Evolutionary conservation across 225 moss, liverwort and hornwort genomes (phyloP).

Genomic region (Marchantia polymorpha): DNA sequence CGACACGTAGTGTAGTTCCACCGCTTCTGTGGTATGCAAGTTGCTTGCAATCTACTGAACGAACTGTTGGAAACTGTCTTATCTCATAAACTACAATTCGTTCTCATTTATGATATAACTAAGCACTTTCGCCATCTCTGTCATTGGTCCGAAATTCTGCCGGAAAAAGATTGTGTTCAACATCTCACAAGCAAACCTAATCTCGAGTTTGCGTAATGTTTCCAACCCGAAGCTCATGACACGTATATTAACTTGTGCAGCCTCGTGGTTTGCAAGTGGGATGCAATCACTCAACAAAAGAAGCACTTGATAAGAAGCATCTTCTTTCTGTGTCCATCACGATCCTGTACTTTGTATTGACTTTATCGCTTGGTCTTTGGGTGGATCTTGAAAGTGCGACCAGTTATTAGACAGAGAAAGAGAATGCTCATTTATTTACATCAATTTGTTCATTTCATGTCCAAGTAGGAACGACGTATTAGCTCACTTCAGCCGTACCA

Average conservation of each 20-base stretch:
- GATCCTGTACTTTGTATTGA: no score
- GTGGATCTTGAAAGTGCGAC: no score
- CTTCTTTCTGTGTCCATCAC: no score
- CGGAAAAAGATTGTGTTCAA: neutral
- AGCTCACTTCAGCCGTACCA: no score
- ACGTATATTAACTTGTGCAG: neutral
- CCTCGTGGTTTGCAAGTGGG: neutral
- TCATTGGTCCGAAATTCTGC: neutral
- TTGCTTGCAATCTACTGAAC: neutral
- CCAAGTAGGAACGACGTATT: no score
- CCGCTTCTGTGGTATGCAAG: conserved; percentile 6
- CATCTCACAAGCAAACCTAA: neutral
- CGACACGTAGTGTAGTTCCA: neutral
- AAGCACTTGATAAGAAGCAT: no score
- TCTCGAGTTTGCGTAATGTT: conserved; percentile 1
- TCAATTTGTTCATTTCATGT: no score
- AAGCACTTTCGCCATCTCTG: no score
- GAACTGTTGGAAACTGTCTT: neutral
- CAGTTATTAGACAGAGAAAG: no score
- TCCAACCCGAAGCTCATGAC: neutral
- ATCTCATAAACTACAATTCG: neutral
- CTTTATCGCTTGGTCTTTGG: no score
- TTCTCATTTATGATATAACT: neutral
- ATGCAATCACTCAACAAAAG: neutral
- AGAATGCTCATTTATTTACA: no score